These are phyloP conservation scores for Athelia sp. DNA, from an alignment of 1,284 basidiomycete species.

Conservation along the genomic window DNA sequence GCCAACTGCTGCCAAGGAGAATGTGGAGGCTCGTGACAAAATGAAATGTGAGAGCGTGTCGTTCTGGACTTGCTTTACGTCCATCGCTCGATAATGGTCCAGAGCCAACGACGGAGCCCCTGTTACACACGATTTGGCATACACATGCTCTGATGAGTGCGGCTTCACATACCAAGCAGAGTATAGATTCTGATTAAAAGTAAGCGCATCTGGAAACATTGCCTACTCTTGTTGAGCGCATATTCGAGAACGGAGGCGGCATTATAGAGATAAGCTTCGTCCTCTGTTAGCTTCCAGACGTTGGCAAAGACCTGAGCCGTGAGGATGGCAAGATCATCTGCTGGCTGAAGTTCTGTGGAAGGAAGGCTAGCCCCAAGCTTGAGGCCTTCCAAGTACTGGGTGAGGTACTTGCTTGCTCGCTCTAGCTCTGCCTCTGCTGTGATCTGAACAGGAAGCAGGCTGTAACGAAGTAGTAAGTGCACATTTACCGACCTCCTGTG, in stretches of 20 bases:
- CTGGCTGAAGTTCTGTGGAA: conserved; percentile 79
- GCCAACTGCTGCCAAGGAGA: conserved; percentile 66
- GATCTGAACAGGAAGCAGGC: conserved; percentile 40
- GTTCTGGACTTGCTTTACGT: conserved; percentile 78
- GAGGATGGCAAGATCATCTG: conserved; percentile 79
- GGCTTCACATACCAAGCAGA: conserved; percentile 54
- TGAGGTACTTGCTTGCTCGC: conserved; percentile 46
- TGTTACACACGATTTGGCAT: conserved; percentile 20
- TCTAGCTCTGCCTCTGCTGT: conserved; percentile 51
- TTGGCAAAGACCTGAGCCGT: conserved; percentile 65
- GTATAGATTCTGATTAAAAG: conserved; percentile 77
- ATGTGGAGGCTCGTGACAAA: conserved; percentile 73
- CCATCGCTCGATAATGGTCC: conserved; percentile 72
- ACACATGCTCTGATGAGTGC: conserved; percentile 3
- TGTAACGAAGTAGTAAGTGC: conserved; percentile 65
- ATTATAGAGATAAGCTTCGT: conserved; percentile 55
- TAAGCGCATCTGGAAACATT: conserved; percentile 72
- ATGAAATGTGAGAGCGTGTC: conserved; percentile 83
- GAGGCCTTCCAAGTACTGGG: conserved; percentile 62
- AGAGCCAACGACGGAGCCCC: conserved; percentile 65
- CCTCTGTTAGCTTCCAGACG: conserved; percentile 52
- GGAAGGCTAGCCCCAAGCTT: conserved; percentile 62
- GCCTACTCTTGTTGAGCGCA: conserved; percentile 66
- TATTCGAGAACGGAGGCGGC: conserved; percentile 68
- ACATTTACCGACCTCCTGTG: conserved; percentile 65